Evolutionary conservation across 1,139 yeast species (phyloP), one percentile per base, ranked within the genome.

Genomic region (Trichomonascaceae sp.): DNA sequence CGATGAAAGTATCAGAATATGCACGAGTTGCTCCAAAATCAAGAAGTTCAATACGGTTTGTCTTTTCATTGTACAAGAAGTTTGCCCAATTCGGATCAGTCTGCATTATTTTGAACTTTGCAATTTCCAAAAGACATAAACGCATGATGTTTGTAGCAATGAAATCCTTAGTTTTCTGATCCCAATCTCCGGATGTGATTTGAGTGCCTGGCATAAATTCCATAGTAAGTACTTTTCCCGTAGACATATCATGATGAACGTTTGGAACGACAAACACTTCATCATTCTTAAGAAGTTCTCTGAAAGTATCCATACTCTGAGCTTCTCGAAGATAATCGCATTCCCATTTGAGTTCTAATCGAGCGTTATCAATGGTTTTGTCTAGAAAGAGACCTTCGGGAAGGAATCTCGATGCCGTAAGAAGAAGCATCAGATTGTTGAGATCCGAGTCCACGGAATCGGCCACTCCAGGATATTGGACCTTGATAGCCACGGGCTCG

Each of bases 51-150:
- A 93, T 81, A 69, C 85, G 82, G 45, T 76, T 69, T 2, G 87
- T 81, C 20, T 74, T 61, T 45, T 76, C 77, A 66, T 91, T 90
- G 74, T 87, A 90, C 58, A 95, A 74, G 72, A 95, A 95, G 69
- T 93, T 93, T 51, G 99, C 98, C 99, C 99, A 95, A 71, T 93
- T 93, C 49, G 99, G 99, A 71, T 93, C 99, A 1, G 99, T 91
- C 72, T 93, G 99, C 99, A 93, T 93, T 72, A 86, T 93, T 64
- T 80, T 81, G 74, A 86, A 91, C 62, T 81, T 75, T 36, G 89
- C 89, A 66, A 95, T 86, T 70, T 93, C 99, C 62, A 81, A 75
- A 51, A 93, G 74, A 65, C 97, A 90, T 49, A 93, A 76, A 60
- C 89, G 79, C 96, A 95, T 87, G 57, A 93, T 84, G 63, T 85